Evolutionary conservation across 495 filamentous ascomycete genomes (phyloP).

Genomic region (Entonaema liquescens): DNA sequence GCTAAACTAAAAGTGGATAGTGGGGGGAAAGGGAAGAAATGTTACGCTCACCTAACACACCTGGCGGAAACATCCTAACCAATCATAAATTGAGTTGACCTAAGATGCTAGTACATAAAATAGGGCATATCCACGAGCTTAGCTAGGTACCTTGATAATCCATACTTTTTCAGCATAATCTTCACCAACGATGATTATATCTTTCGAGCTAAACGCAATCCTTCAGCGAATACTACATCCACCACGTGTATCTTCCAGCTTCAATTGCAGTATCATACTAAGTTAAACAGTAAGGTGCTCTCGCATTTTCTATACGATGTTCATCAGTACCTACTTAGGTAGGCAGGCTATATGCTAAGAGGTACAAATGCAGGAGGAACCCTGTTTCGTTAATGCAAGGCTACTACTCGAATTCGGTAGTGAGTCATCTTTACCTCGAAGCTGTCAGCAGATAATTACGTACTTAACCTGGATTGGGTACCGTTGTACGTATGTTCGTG

Average conservation of each 20-base stretch:
- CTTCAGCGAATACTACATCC: no score
- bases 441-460: conserved; percentile 11
- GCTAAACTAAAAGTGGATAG: conserved; percentile 35
- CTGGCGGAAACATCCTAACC: conserved; percentile 6
- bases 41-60: background rate
- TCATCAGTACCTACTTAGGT: no score
- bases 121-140: no score
- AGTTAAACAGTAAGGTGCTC: background rate
- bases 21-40: conserved; percentile 26
- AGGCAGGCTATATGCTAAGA: background rate
- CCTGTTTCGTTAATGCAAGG: conserved; percentile 27
- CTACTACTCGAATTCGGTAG: conserved; percentile 6
- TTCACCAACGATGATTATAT: no score
- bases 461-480: background rate
- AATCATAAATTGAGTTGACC: background rate
- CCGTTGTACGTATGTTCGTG: conserved; percentile 13
- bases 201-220: no score
- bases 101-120: background rate
- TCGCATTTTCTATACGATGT: no score
- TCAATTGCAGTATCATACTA: background rate
- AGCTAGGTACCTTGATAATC: background rate
- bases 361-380: conserved; percentile 1
- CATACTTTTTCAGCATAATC: no score
- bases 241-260: no score
- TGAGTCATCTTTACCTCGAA: conserved; percentile 4